Conservation (phyloP, 805 yeast species). For the Saturnispora hagleri region DNA sequence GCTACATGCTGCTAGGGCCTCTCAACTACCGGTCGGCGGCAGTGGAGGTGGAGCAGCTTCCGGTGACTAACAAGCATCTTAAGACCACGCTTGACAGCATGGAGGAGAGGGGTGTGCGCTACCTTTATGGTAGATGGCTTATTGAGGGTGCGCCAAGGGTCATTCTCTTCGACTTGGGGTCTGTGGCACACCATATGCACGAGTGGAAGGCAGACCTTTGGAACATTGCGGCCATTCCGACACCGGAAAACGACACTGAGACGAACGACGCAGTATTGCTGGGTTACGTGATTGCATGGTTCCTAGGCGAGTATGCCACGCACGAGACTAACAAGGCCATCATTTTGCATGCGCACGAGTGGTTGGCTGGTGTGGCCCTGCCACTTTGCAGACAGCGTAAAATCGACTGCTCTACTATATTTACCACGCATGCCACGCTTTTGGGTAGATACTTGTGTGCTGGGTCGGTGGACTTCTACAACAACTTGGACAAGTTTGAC, state of each 20-base stretch:
- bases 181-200: constrained; percentile 59
- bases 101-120: constrained; percentile 72
- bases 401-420: constrained; percentile 88
- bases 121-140: constrained; percentile 91
- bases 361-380: constrained; percentile 95
- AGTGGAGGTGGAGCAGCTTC: constrained; percentile 72
- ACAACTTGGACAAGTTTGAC: constrained; percentile 77
- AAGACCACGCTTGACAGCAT: constrained; percentile 63
- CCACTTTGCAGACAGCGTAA: constrained; percentile 88
- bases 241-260: constrained; percentile 82
- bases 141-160: constrained; percentile 97
- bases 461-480: constrained; percentile 92
- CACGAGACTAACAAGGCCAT: constrained; percentile 82
- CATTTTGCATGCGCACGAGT: constrained; percentile 91
- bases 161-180: constrained; percentile 72
- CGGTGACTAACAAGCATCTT: constrained; percentile 37
- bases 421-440: constrained; percentile 95
- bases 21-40: constrained; percentile 64
- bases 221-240: constrained; percentile 86
- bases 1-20: constrained; percentile 85
- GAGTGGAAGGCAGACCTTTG: constrained; percentile 96
- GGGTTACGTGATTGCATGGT: constrained; percentile 96
- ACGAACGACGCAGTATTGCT: constrained; percentile 86
- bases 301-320: constrained; percentile 84
- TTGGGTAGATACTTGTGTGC: constrained; percentile 94